phyloP scores from a whole-genome alignment of 805 yeast genomes.

The Yamadazyma philogaea region DNA sequence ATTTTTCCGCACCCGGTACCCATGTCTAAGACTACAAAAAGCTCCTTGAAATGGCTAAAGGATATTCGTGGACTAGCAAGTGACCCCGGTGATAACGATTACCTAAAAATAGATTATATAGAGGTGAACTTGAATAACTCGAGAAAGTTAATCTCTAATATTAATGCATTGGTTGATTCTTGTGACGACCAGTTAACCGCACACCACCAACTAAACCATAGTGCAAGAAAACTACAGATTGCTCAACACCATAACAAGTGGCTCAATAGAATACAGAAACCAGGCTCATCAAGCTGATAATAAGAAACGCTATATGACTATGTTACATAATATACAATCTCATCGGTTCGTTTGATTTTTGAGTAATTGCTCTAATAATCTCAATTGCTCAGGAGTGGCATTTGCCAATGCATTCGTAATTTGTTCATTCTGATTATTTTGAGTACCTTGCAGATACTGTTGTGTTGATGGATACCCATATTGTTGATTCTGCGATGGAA shows the following conservation, averaged over 20 bases:
- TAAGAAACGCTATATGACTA: neutral
- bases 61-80: constrained; percentile 16
- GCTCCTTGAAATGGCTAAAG: constrained; percentile 12
- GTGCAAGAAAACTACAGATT: constrained; percentile 6
- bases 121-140: constrained; percentile 35
- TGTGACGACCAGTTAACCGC: constrained; percentile 2
- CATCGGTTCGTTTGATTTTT: constrained; percentile 19
- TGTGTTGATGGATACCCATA: neutral
- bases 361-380: constrained; percentile 25
- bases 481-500: constrained; percentile 7
- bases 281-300: neutral
- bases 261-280: constrained; percentile 4
- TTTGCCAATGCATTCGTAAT: constrained; percentile 12
- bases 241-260: constrained; percentile 10
- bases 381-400: constrained; percentile 22
- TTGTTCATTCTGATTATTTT: constrained; percentile 4
- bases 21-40: constrained; percentile 1
- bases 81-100: constrained; percentile 21
- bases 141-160: constrained; percentile 23
- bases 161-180: constrained; percentile 7
- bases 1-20: constrained; percentile 2
- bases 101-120: constrained; percentile 30
- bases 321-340: neutral
- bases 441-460: neutral
- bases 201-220: constrained; percentile 5